Evolutionary conservation across 805 yeast species (phyloP).

Genomic region (Ogataea corticis): DNA sequence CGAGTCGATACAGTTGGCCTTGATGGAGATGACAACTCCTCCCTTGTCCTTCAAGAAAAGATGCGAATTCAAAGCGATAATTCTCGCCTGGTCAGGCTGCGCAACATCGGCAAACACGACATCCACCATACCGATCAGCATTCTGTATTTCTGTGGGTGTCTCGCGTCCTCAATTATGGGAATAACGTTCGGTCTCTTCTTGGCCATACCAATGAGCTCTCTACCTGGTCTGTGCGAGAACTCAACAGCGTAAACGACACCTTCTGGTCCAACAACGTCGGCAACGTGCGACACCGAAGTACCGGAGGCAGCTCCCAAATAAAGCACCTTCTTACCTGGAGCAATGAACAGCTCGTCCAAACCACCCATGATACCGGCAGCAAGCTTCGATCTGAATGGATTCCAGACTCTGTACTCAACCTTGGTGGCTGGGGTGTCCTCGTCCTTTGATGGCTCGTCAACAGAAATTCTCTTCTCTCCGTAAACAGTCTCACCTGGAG

Average conservation of each 20-base stretch:
- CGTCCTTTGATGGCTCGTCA: conserved; percentile 90
- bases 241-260: conserved; percentile 98
- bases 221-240: conserved; percentile 99
- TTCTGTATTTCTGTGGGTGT: conserved; percentile 99
- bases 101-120: conserved; percentile 99
- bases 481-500: conserved; percentile 98
- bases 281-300: conserved; percentile 98
- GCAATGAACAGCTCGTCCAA: conserved; percentile 94
- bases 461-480: conserved; percentile 96
- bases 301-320: conserved; percentile 99
- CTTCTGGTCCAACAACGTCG: conserved; percentile 98
- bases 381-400: conserved; percentile 99
- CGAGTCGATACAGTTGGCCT: conserved; percentile 99
- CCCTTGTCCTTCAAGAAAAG: conserved; percentile 98
- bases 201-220: conserved; percentile 98
- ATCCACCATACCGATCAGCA: conserved; percentile 98
- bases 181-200: conserved; percentile 98
- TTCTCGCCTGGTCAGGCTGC: conserved; percentile 99
- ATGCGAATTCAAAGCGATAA: conserved; percentile 97
- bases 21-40: conserved; percentile 97
- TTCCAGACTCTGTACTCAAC: conserved; percentile 99
- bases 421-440: conserved; percentile 87
- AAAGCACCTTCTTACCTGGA: conserved; percentile 96
- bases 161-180: conserved; percentile 99
- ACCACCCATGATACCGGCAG: conserved; percentile 99